These are phyloP conservation scores for Zizania latifolia DNA, from an alignment of 176 grass and related monocot species.

Conservation along the genomic window DNA sequence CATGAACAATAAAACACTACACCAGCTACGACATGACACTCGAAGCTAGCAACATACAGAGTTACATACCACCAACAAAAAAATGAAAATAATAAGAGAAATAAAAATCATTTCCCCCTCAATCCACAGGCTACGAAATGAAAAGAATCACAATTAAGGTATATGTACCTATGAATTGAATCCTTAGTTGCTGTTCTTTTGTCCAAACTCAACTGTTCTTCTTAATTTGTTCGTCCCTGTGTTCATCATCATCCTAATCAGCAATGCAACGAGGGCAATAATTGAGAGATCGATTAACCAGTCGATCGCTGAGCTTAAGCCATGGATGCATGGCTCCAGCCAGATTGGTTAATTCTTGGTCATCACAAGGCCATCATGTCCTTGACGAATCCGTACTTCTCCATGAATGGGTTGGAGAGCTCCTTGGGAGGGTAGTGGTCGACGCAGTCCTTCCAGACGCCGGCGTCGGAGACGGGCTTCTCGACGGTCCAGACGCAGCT, in stretches of 20 bases:
- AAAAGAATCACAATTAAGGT: not conserved
- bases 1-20: not conserved
- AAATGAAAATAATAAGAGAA: not conserved
- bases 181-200: not conserved
- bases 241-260: not conserved
- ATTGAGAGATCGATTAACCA: not conserved
- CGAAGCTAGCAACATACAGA: not conserved
- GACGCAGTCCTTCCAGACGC: constrained; percentile 75
- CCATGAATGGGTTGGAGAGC: constrained; percentile 61
- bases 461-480: constrained; percentile 32
- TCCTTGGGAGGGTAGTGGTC: constrained; percentile 54
- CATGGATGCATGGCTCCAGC: not conserved
- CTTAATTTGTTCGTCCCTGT: not conserved
- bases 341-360: not conserved
- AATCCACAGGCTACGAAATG: not conserved
- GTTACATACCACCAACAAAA: no score
- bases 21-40: not conserved
- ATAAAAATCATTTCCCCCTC: not conserved
- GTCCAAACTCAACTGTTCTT: not conserved
- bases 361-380: constrained; percentile 42
- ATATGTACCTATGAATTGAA: not conserved
- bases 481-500: constrained; percentile 77
- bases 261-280: not conserved
- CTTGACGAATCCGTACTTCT: constrained; percentile 87
- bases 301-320: not conserved